These are phyloP conservation scores for Lachnellula subtilissima DNA, from an alignment of 2,329 filamentous ascomycete genomes.

Conservation along the genomic window DNA sequence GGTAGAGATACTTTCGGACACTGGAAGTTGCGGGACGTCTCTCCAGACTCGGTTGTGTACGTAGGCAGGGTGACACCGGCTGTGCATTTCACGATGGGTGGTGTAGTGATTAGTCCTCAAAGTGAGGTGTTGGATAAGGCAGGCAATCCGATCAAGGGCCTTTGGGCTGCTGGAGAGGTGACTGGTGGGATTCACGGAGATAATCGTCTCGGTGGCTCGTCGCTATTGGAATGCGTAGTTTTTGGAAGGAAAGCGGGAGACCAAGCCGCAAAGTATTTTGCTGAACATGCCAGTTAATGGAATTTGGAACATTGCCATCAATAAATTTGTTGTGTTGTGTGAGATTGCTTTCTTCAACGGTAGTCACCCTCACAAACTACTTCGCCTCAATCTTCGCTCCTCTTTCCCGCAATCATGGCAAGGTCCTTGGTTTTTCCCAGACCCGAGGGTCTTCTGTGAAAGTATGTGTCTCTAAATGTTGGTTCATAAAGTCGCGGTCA, in stretches of 20 bases:
- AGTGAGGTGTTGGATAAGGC: slow-evolving; percentile 45
- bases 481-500: too few relatives aligned
- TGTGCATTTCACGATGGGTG: slow-evolving; percentile 64
- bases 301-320: too few relatives aligned
- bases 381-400: too few relatives aligned
- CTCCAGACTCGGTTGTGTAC: slow-evolving; percentile 49
- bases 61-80: slow-evolving; percentile 58
- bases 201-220: slow-evolving; percentile 58
- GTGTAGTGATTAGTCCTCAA: slow-evolving; percentile 51
- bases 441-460: too few relatives aligned
- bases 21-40: slow-evolving; percentile 49
- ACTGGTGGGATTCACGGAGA: slow-evolving; percentile 61
- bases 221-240: slow-evolving; percentile 58
- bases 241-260: slow-evolving; percentile 56
- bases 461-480: too few relatives aligned
- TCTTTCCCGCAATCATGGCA: too few relatives aligned
- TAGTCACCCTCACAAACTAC: too few relatives aligned
- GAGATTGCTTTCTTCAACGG: too few relatives aligned
- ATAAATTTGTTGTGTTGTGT: too few relatives aligned
- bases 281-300: neutral
- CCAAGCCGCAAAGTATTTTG: slow-evolving; percentile 33
- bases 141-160: slow-evolving; percentile 44
- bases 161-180: slow-evolving; percentile 61
- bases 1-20: slow-evolving; percentile 49
- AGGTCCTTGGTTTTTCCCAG: too few relatives aligned